Conservation (phyloP, 2,329 filamentous ascomycete genomes). For the Cadophora sp. region DNA sequence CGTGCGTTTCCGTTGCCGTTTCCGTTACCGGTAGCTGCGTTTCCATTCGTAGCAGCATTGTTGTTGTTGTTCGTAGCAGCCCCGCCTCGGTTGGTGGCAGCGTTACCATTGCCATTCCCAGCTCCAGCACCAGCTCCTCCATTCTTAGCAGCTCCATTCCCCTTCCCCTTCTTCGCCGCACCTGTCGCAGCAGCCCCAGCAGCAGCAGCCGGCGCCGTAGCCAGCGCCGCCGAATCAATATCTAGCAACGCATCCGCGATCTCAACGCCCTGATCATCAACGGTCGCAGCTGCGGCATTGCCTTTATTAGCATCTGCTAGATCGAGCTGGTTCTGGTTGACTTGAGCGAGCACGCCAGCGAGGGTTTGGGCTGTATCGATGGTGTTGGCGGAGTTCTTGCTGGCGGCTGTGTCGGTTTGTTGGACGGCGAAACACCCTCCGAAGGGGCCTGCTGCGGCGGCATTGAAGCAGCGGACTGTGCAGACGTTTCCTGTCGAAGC, state of each 20-base stretch:
- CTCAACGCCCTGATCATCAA: constrained; percentile 30
- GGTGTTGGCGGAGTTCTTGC: constrained; percentile 9
- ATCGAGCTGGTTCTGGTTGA: constrained; percentile 58
- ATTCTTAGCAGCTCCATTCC: constrained; percentile 18
- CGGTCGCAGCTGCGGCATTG: constrained; percentile 48
- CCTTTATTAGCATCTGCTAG: constrained; percentile 55
- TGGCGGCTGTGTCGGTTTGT: constrained; percentile 53
- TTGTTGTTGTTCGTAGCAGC: too few species aligned
- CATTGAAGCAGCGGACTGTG: constrained; percentile 66
- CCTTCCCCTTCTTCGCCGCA: constrained; percentile 14
- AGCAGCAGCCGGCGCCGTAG: constrained; percentile 9
- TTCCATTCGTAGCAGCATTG: background rate
- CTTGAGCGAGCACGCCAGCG: constrained; percentile 54
- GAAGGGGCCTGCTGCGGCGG: constrained; percentile 61
- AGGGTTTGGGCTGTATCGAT: constrained; percentile 48
- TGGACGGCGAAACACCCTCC: constrained; percentile 64
- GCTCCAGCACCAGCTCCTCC: background rate
- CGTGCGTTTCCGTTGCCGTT: background rate
- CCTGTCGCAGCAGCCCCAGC: constrained; percentile 4
- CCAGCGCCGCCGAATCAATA: constrained; percentile 14
- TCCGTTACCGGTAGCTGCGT: background rate
- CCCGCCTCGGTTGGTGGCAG: background rate
- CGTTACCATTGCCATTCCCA: constrained; percentile 8
- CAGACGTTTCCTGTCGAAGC: constrained; percentile 64
- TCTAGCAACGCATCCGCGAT: constrained; percentile 15